Base-by-base conservation (phyloP, 768 basidiomycete species). In the Porpolomopsis calyptriformis region DNA sequence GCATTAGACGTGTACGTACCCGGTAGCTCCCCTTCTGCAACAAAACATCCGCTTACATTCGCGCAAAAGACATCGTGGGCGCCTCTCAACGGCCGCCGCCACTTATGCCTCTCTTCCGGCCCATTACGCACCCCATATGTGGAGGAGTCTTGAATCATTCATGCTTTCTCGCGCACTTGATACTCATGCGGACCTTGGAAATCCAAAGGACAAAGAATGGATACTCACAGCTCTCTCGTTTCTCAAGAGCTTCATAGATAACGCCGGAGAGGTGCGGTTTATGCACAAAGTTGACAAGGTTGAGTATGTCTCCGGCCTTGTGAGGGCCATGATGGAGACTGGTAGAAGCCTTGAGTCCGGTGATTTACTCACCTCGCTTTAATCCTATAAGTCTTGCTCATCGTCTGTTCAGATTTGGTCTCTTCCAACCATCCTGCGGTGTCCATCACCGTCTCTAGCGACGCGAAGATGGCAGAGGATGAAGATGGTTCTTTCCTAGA, bases 81-180 rank as follows among this genome's bases (percentile, higher is more conserved):
- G 78, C 12, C 64, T 81, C 24, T 60, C 67, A 4, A 70, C 67
- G 16, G 88, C 90, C 4, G 67, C 87, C 20, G 68, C 76, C 19
- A 78, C 82, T 34, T 93, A 79, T 57, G 73, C 77, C 0, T 84
- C 84, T 2, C 71, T 94, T n/a, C 85, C 90, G 1, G 84, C 82
- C 8, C 87, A 90, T 56, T 91, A 90, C 60, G 78, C 81, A 0
- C 84, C 85, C 5, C 82, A 86, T 58, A 71, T 72, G 57, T 92
- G 89, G 89, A 74, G 78, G 20, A 81, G 82, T 7, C 63, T 91
- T 37, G 84, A 91, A 56, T 80, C 80, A 2, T 78, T 78, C 53
- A 85, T 89, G 76, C 73, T 90, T 16, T 79, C 78, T 10, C 73
- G 73, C 40, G 85, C 86, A 1, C 65, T 93, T 31, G 76, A 81